Evolutionary conservation across 495 filamentous ascomycete genomes (phyloP).

Genomic region (Rhizodiscina lignyota): DNA sequence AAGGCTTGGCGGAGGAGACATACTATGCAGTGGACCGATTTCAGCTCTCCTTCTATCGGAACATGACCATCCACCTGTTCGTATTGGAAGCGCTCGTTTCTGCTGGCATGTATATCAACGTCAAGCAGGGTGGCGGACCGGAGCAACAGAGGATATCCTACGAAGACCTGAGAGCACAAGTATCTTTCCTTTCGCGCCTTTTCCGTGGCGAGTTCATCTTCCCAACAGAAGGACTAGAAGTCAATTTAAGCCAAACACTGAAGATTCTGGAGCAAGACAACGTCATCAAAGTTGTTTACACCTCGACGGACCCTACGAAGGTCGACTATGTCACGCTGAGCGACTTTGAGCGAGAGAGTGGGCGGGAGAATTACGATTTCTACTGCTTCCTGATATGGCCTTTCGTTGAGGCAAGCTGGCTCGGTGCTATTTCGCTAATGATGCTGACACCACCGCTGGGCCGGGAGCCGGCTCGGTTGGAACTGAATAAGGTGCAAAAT

Average conservation of each 20-base stretch:
- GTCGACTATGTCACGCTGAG: conserved; percentile 58
- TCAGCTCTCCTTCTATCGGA: conserved; percentile 92
- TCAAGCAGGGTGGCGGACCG: conserved; percentile 77
- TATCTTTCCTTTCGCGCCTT: conserved; percentile 72
- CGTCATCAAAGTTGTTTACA: conserved; percentile 54
- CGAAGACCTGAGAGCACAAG: conserved; percentile 51
- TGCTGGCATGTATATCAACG: conserved; percentile 70
- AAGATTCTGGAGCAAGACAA: conserved; percentile 59
- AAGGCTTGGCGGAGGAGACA: conserved; percentile 69
- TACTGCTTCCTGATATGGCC: conserved; percentile 98
- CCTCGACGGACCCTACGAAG: conserved; percentile 25
- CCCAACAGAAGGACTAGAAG: conserved; percentile 61
- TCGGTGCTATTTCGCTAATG: conserved; percentile 72
- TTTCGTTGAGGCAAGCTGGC: conserved; percentile 86
- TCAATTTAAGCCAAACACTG: conserved; percentile 68
- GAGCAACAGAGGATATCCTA: conserved; percentile 65
- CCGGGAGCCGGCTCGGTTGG: conserved; percentile 48
- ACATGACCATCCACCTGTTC: conserved; percentile 98
- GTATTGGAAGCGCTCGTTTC: conserved; percentile 81
- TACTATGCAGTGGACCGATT: conserved; percentile 92
- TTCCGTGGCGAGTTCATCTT: conserved; percentile 97
- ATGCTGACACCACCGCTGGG: conserved; percentile 60
- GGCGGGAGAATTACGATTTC: conserved; percentile 90
- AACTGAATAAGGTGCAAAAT: conserved; percentile 59
- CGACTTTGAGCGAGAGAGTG: conserved; percentile 52